Evolutionary conservation across 1,284 basidiomycete genomes (phyloP), one percentile per base, ranked within the genome.

Genomic region (Salmacisia buchloeana): DNA sequence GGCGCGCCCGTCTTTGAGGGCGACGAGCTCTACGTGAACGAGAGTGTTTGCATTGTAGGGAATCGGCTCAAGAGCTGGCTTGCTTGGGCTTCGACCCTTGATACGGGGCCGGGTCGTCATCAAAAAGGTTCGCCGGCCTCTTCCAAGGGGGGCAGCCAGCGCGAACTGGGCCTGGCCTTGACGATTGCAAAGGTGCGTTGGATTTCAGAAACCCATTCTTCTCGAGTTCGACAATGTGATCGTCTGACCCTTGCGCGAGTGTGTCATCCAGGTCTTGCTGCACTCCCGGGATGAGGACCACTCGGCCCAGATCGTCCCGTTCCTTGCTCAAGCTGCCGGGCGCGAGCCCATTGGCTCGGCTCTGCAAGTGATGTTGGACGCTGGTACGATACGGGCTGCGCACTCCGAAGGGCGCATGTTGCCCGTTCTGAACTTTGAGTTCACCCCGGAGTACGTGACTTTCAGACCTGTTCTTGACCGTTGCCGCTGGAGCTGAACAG

Each of bases 371-470:
- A 3, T 54, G 27, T 12, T 54, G 25, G 29, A 54, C 3, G 29
- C 29, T 5, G 31, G 29, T 5, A 33, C 34, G 2, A 54, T 54
- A 18, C 49, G 49, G 29, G 29, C 29, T 3, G 49, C 49, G 27
- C 49, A 54, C 21, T 29, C 27, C 25, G 49, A 54, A 33, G 49
- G 49, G 3, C 49, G 49, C 18, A 27, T 54, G 15, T n/a, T 54
- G 13, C 49, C 49, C 27, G 27, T 33, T 25, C 49, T 54, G 12
- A 54, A 54, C 27, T 54, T 54, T 54, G 49, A 54, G 15, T 54
- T 54, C 27, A 29, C 49, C 12, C 49, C 31, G 34, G 49, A 54
- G 49, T 54, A 33, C 31, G 49, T 54, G 18, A 43, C n/a, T 43
- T n/a, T 43, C 39, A 43, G 39, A n/a, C 39, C 4, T 43, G 5